phyloP scores from a whole-genome alignment of 306 rosid species.

The Fragaria vesca region DNA sequence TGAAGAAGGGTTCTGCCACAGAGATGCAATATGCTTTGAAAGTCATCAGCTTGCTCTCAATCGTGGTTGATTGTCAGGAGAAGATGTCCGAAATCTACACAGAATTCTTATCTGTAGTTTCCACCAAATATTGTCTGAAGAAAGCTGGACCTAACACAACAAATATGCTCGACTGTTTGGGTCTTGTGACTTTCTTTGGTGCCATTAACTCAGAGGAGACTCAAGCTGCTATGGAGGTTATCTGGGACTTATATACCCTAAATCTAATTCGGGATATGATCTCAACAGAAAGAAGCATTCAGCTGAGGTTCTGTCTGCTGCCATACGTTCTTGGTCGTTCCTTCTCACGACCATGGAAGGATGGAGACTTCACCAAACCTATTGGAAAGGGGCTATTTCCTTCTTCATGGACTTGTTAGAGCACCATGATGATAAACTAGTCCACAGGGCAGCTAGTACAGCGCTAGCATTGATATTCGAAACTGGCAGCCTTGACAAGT shows the following conservation, averaged over 20 bases:
- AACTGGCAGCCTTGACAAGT: background rate
- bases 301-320: background rate
- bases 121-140: background rate
- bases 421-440: background rate
- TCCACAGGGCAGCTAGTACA: background rate
- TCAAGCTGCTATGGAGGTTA: background rate
- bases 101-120: background rate
- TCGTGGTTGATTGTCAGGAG: background rate
- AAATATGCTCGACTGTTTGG: background rate
- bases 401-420: background rate
- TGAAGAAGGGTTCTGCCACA: background rate
- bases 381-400: background rate
- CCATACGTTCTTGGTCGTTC: background rate
- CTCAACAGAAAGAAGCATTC: background rate
- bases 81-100: background rate
- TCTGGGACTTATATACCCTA: background rate
- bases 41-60: background rate
- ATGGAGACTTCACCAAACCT: background rate
- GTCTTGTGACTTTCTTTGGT: background rate
- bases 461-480: background rate
- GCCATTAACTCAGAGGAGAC: background rate
- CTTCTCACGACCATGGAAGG: background rate
- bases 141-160: background rate
- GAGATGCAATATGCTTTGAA: background rate
- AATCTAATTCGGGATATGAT: background rate